Percentiles rank a stretch among this genome's conserved stretches.
Conservation (phyloP, 148 eudicot species). For the Rhododendron griersonianum region DNA sequence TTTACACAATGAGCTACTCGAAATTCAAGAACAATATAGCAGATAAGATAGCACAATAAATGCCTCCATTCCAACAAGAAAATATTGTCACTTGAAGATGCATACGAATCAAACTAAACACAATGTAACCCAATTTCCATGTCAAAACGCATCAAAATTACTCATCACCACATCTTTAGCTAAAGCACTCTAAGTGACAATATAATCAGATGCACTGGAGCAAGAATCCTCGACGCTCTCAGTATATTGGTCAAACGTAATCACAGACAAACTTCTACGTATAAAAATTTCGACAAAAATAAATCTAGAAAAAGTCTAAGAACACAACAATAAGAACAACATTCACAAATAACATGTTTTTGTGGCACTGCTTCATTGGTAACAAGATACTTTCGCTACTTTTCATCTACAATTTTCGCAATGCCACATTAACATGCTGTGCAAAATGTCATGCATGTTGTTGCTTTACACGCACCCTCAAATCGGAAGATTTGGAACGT, state of each 20-base stretch:
- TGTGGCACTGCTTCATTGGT: too few relatives aligned
- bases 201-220: not conserved
- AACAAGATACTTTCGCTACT: too few relatives aligned
- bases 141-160: not conserved
- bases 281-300: not conserved
- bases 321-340: not conserved
- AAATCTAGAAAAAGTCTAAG: not conserved
- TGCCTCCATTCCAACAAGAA: too few relatives aligned
- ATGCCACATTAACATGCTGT: not conserved
- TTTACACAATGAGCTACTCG: too few relatives aligned
- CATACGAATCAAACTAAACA: not conserved
- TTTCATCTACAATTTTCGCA: too few relatives aligned
- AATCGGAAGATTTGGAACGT: slow-evolving; percentile 33
- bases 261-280: not conserved
- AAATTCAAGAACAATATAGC: too few relatives aligned
- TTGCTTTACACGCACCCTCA: slow-evolving; percentile 6
- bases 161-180: too few relatives aligned
- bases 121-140: not conserved
- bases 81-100: not conserved
- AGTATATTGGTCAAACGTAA: not conserved
- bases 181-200: not conserved
- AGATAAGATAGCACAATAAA: too few relatives aligned
- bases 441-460: not conserved
- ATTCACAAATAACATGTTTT: too few relatives aligned
- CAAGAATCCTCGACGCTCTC: not conserved